A percentile compares a stretch with the other conserved stretches of the same genome.
phyloP scores from a whole-genome alignment of 177 flowering plant species.

The Vitis hybrid region DNA sequence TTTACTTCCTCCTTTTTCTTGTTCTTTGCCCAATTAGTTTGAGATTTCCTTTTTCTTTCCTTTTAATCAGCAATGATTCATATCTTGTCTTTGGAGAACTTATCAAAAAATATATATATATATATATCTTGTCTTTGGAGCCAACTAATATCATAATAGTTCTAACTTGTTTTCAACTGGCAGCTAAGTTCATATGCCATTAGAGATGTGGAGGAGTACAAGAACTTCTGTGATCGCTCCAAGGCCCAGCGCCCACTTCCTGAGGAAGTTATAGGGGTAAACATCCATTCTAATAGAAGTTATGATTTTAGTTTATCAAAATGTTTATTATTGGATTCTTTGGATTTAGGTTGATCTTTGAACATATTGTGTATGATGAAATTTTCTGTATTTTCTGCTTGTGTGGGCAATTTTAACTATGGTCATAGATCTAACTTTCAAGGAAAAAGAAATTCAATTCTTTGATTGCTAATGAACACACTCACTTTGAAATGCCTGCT shows the following conservation, averaged over 20 bases:
- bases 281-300: slow-evolving; percentile 1
- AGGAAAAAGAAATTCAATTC: too few species aligned
- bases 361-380: background rate
- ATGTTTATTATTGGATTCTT: background rate
- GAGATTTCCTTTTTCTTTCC: too few species aligned
- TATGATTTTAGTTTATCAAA: background rate
- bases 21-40: too few species aligned
- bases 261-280: slow-evolving; percentile 94
- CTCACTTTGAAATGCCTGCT: too few species aligned
- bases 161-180: slow-evolving; percentile 13
- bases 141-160: background rate
- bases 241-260: slow-evolving; percentile 89
- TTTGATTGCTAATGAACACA: too few species aligned
- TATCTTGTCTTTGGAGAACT: background rate
- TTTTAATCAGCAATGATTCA: too few species aligned
- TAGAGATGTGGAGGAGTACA: slow-evolving; percentile 91
- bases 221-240: slow-evolving; percentile 90
- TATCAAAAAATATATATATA: too few species aligned
- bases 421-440: too few species aligned
- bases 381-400: too few species aligned
- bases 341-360: background rate
- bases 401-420: too few species aligned
- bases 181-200: slow-evolving; percentile 89
- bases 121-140: background rate
- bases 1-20: too few species aligned